Percentiles rank a stretch among this genome's conserved stretches.
Conservation (phyloP, 768 basidiomycete species). For the Boletus speciosus region DNA sequence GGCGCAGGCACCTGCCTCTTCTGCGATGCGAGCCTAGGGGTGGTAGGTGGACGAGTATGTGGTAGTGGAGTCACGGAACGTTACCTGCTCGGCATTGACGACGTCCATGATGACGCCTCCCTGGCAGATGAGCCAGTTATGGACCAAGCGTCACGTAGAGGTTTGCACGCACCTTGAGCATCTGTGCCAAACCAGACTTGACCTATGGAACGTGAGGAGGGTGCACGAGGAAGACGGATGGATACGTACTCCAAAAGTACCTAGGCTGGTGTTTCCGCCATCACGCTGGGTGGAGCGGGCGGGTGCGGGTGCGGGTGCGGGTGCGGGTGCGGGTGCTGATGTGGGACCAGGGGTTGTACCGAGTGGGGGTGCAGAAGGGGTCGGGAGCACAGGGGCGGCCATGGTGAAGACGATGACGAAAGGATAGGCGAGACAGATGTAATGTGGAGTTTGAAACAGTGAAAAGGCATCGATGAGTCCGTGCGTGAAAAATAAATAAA, state of each 20-base stretch:
- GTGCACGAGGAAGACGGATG: neutral
- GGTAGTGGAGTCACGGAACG: neutral
- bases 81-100: constrained; percentile 67
- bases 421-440: neutral
- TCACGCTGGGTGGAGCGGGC: constrained; percentile 50
- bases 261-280: constrained; percentile 55
- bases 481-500: neutral
- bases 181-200: constrained; percentile 92
- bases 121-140: constrained; percentile 29
- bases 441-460: neutral
- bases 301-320: constrained; percentile 34
- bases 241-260: constrained; percentile 64
- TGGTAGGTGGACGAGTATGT: neutral
- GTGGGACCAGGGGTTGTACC: neutral
- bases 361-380: neutral
- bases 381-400: constrained; percentile 8
- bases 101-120: constrained; percentile 97
- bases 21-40: constrained; percentile 85
- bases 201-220: constrained; percentile 46
- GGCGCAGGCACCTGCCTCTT: constrained; percentile 95
- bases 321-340: constrained; percentile 39
- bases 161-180: constrained; percentile 70
- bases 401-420: constrained; percentile 2
- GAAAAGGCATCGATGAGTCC: constrained; percentile 1
- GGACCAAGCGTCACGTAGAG: neutral